phyloP scores from a whole-genome alignment of 257 asterid genomes.

The Plantago major region DNA sequence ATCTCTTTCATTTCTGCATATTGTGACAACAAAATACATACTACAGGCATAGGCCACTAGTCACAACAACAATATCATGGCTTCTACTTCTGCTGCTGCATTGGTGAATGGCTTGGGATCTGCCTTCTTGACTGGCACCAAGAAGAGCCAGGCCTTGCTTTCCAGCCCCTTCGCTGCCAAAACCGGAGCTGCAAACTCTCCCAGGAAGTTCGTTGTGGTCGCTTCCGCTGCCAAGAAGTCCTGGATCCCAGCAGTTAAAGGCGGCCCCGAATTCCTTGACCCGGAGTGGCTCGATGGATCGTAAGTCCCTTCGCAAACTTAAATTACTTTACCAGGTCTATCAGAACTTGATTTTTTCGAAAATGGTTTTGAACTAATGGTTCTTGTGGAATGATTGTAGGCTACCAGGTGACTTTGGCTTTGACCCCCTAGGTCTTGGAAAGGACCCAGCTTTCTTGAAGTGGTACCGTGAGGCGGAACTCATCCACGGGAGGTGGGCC shows the following conservation, averaged over 20 bases:
- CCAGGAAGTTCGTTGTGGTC: constrained; percentile 51
- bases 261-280: constrained; percentile 65
- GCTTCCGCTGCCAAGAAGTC: constrained; percentile 88
- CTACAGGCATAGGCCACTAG: background rate
- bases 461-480: constrained; percentile 99
- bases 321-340: no score
- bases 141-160: constrained; percentile 53
- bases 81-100: constrained; percentile 93
- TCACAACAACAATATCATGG: constrained; percentile 34
- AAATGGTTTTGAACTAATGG: background rate
- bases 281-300: constrained; percentile 99
- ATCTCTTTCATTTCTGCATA: background rate
- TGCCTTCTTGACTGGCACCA: constrained; percentile 72
- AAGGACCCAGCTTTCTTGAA: constrained; percentile 92
- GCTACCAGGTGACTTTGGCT: constrained; percentile 92
- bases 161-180: constrained; percentile 45
- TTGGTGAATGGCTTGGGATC: constrained; percentile 62
- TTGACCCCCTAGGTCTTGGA: constrained; percentile 93
- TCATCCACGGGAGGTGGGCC: constrained; percentile 98
- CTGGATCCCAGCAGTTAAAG: constrained; percentile 78
- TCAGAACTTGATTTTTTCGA: background rate
- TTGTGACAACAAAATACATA: constrained; percentile 5
- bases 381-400: constrained; percentile 28
- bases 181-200: constrained; percentile 26
- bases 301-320: constrained; percentile 37